Evolutionary conservation across 345 rosid species (phyloP).

Genomic region (Turritis glabra): DNA sequence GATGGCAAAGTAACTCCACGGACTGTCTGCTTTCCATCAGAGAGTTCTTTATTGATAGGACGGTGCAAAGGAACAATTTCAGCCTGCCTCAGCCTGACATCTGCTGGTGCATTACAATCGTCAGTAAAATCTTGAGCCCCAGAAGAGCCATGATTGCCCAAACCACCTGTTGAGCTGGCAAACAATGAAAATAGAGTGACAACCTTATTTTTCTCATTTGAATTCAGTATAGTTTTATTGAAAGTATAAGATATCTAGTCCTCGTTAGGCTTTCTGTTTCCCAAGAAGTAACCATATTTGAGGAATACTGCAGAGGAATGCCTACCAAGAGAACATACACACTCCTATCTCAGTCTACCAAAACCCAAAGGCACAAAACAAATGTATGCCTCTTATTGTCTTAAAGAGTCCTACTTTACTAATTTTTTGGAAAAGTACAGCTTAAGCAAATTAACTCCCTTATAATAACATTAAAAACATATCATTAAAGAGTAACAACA

Average conservation of each 20-base stretch:
- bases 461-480: background rate
- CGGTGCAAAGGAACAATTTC: background rate
- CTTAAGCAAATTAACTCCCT: background rate
- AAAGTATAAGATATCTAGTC: background rate
- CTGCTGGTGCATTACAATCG: background rate
- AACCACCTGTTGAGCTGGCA: slow-evolving; percentile 13
- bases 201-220: background rate
- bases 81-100: slow-evolving; percentile 6
- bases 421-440: background rate
- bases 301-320: background rate
- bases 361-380: background rate
- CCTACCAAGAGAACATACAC: background rate
- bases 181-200: background rate
- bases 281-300: background rate
- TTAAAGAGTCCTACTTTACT: background rate
- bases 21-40: slow-evolving; percentile 22
- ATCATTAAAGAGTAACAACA: background rate
- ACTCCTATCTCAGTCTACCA: background rate
- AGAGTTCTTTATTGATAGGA: slow-evolving; percentile 12
- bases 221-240: background rate
- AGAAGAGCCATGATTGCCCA: background rate
- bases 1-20: slow-evolving; percentile 39
- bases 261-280: background rate
- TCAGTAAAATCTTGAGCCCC: background rate
- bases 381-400: background rate